A percentile compares a stretch with the other conserved stretches of the same genome.
Evolutionary conservation across 345 rosid species (phyloP).

Genomic region (Clarkia xantiana): DNA sequence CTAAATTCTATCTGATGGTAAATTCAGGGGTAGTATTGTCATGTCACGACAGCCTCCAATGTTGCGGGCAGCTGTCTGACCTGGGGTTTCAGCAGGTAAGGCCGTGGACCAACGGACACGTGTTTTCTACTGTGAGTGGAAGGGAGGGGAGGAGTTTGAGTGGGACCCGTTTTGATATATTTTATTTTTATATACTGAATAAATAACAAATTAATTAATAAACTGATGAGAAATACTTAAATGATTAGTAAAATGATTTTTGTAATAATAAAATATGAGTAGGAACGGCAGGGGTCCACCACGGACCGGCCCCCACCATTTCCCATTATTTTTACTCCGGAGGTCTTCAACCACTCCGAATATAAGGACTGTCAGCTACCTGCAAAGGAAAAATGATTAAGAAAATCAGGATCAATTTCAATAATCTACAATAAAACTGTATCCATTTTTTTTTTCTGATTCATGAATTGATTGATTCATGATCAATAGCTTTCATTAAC

Average conservation of each 20-base stretch:
- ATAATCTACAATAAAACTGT: too few species aligned
- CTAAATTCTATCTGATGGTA: neutral
- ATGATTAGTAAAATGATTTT: too few species aligned
- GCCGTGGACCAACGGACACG: constrained; percentile 4
- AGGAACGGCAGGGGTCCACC: constrained; percentile 2
- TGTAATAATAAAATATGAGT: too few species aligned
- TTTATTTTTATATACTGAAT: neutral
- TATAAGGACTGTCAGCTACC: constrained; percentile 1
- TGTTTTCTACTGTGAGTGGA: neutral
- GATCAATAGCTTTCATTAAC: too few species aligned
- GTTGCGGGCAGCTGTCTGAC: constrained; percentile 7
- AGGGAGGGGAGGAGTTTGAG: neutral
- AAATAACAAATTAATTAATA: neutral
- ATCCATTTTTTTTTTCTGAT: too few species aligned
- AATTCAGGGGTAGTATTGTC: neutral
- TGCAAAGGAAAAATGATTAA: neutral
- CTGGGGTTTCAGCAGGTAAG: neutral
- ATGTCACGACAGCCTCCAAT: neutral
- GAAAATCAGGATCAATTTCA: too few species aligned
- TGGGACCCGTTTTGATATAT: neutral
- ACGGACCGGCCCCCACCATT: constrained; percentile 6
- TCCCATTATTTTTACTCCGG: neutral
- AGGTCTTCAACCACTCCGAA: constrained; percentile 4
- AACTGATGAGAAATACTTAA: neutral
- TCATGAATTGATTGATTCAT: too few species aligned